These are phyloP conservation scores for Trichocladium uniseriatum DNA, from an alignment of 495 filamentous ascomycete species.

Conservation along the genomic window DNA sequence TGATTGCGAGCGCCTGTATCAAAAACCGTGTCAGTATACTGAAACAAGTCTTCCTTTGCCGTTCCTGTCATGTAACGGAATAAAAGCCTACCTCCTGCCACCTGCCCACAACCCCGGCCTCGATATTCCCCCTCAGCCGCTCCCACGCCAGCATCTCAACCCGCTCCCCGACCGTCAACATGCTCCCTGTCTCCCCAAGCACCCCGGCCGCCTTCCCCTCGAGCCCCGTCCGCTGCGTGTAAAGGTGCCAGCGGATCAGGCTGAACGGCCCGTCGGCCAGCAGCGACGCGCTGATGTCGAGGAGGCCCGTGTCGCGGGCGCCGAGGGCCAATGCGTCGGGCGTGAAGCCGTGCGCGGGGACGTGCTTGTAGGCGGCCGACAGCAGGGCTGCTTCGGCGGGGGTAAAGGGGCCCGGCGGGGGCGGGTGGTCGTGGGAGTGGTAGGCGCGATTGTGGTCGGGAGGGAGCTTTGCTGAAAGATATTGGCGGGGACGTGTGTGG, in stretches of 20 bases:
- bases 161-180: constrained; percentile 40
- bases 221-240: constrained; percentile 48
- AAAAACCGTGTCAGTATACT: not conserved
- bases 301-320: constrained; percentile 72
- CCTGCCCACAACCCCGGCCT: constrained; percentile 50
- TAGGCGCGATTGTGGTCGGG: constrained; percentile 38
- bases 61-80: no score
- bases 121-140: constrained; percentile 60
- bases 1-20: constrained; percentile 72
- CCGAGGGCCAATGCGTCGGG: constrained; percentile 59
- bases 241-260: constrained; percentile 73
- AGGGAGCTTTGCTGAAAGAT: not conserved
- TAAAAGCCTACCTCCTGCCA: constrained; percentile 89
- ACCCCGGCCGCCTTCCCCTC: constrained; percentile 17
- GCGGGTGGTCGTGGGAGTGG: constrained; percentile 62
- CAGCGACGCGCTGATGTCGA: constrained; percentile 74
- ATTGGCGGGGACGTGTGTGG: not conserved
- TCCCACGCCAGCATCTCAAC: constrained; percentile 59
- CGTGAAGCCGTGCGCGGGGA: constrained; percentile 78
- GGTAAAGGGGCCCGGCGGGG: constrained; percentile 48
- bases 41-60: no score
- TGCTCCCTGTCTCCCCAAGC: constrained; percentile 15
- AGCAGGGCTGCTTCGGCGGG: constrained; percentile 69
- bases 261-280: constrained; percentile 69
- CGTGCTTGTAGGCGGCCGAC: constrained; percentile 63